These are phyloP conservation scores for Cladosporium sp. DNA, from an alignment of 2,329 filamentous ascomycete genomes.

Conservation along the genomic window DNA sequence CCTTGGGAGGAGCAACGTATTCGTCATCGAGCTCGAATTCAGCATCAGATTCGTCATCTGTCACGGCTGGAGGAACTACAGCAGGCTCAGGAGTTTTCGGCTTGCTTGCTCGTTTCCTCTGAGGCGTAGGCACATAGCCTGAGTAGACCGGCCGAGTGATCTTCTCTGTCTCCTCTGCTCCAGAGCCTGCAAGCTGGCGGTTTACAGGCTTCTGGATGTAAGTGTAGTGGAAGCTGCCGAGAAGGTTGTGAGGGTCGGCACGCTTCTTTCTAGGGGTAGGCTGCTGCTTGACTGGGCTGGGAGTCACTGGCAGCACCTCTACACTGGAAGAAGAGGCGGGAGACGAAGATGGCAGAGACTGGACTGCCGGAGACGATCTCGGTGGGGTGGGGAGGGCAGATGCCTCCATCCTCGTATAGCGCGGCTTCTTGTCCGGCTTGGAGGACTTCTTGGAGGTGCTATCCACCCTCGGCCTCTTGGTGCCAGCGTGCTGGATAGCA, in stretches of 20 bases:
- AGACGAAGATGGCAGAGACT: background rate
- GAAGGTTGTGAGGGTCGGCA: constrained; percentile 4
- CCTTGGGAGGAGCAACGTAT: too few relatives aligned
- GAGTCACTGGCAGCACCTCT: background rate
- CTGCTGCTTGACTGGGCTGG: background rate
- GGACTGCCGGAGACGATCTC: background rate
- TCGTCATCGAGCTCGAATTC: background rate
- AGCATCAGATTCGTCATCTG: background rate
- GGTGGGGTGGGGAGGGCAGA: background rate
- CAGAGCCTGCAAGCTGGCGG: background rate
- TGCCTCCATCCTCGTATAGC: background rate
- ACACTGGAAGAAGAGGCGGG: background rate
- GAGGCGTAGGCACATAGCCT: too few relatives aligned
- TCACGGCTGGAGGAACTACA: background rate
- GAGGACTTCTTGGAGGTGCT: background rate
- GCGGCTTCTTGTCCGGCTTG: constrained; percentile 1
- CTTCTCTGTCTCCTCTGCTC: background rate
- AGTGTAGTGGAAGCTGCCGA: background rate
- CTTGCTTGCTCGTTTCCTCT: background rate
- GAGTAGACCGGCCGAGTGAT: background rate
- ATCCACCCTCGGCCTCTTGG: background rate
- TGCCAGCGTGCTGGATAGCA: background rate
- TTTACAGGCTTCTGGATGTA: background rate
- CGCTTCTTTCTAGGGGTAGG: background rate
- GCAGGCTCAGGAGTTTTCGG: background rate